phyloP scores from a whole-genome alignment of 1,284 basidiomycete species.

The Acaromyces ingoldii region DNA sequence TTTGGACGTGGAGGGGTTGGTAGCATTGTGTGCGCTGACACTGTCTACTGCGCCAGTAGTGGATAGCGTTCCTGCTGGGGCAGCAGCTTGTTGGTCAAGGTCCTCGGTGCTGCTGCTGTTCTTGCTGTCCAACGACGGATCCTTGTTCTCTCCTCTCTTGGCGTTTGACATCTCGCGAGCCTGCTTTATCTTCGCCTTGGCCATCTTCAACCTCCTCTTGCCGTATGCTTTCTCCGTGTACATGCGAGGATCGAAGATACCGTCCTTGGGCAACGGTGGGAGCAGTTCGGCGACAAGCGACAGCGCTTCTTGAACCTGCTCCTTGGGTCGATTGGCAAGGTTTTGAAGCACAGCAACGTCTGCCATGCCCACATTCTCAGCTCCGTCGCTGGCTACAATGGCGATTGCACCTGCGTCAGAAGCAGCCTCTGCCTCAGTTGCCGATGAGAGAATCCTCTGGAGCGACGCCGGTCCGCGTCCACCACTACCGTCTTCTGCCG shows the following conservation, averaged over 20 bases:
- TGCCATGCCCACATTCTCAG: conserved; percentile 20
- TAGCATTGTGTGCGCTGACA: conserved; percentile 1
- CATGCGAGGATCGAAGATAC: conserved; percentile 82
- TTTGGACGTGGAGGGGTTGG: conserved; percentile 16
- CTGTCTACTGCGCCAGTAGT: conserved; percentile 11
- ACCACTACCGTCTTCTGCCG: conserved; percentile 11
- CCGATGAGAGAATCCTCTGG: neutral
- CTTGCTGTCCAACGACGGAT: neutral
- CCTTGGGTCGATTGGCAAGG: conserved; percentile 88
- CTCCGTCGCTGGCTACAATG: conserved; percentile 9
- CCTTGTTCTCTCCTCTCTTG: conserved; percentile 1
- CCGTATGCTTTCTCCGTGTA: conserved; percentile 81
- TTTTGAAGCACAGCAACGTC: conserved; percentile 98
- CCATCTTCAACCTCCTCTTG: conserved; percentile 14
- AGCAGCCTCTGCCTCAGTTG: conserved; percentile 3
- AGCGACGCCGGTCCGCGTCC: conserved; percentile 10
- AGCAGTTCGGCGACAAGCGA: conserved; percentile 42
- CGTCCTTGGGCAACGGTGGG: conserved; percentile 60
- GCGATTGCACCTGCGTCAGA: conserved; percentile 22
- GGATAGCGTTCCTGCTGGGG: too few relatives aligned
- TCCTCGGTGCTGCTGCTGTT: neutral
- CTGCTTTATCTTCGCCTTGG: neutral
- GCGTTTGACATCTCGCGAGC: neutral
- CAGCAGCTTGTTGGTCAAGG: too few relatives aligned
- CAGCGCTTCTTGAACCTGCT: conserved; percentile 54